These are phyloP conservation scores for Juglanconis sp. DNA, from an alignment of 2,329 filamentous ascomycete genomes.

Conservation along the genomic window DNA sequence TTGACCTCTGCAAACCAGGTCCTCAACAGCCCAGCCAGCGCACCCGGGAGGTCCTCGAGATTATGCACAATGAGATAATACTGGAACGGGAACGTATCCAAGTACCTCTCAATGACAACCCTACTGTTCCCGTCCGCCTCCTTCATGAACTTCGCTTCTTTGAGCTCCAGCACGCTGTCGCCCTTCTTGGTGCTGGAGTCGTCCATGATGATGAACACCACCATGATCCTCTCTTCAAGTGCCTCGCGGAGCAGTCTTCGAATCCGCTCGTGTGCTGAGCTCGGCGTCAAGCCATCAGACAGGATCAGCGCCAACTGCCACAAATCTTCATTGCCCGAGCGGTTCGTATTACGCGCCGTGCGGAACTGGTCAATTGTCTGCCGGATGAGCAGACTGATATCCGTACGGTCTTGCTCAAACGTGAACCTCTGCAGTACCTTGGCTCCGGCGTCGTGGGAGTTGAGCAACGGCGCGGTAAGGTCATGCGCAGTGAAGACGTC, in stretches of 20 bases:
- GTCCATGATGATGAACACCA: slow-evolving; percentile 97
- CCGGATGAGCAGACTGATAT: slow-evolving; percentile 75
- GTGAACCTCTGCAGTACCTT: slow-evolving; percentile 79
- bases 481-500: slow-evolving; percentile 81
- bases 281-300: slow-evolving; percentile 88
- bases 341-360: slow-evolving; percentile 57
- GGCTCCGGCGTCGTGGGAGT: slow-evolving; percentile 72
- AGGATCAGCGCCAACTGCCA: slow-evolving; percentile 96
- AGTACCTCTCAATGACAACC: slow-evolving; percentile 82
- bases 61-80: slow-evolving; percentile 96
- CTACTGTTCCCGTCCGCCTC: slow-evolving; percentile 59
- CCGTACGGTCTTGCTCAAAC: slow-evolving; percentile 82
- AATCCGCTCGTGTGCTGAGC: slow-evolving; percentile 75
- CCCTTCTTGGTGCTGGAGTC: slow-evolving; percentile 44
- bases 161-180: slow-evolving; percentile 79
- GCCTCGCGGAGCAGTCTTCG: slow-evolving; percentile 80
- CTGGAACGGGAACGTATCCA: slow-evolving; percentile 94
- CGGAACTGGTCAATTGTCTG: slow-evolving; percentile 80
- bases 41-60: slow-evolving; percentile 83
- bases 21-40: slow-evolving; percentile 81
- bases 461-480: slow-evolving; percentile 79
- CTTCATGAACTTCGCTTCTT: slow-evolving; percentile 77
- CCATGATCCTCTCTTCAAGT: slow-evolving; percentile 91
- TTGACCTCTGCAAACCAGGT: slow-evolving; percentile 88
- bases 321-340: slow-evolving; percentile 61